These are phyloP conservation scores for Trametes sanguinea DNA, from an alignment of 768 basidiomycete genomes.

Conservation along the genomic window DNA sequence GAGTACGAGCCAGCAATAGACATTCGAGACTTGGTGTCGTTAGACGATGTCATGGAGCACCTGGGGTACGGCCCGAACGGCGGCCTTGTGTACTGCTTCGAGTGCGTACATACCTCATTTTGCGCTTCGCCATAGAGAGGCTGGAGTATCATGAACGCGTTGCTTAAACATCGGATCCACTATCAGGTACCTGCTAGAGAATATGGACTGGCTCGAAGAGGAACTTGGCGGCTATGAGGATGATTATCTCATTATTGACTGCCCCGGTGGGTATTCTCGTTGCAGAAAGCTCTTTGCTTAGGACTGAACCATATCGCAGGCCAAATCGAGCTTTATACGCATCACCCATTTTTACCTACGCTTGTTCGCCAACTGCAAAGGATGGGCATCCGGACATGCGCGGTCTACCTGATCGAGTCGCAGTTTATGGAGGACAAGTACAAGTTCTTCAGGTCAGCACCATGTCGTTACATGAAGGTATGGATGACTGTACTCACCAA, in stretches of 20 bases:
- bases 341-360: slow-evolving; percentile 93
- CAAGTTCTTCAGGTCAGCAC: slow-evolving; percentile 87
- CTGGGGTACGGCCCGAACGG: slow-evolving; percentile 96
- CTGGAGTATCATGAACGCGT: background rate
- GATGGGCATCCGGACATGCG: slow-evolving; percentile 84
- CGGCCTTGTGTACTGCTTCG: slow-evolving; percentile 96
- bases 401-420: slow-evolving; percentile 91
- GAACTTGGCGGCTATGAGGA: slow-evolving; percentile 93
- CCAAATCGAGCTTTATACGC: slow-evolving; percentile 98
- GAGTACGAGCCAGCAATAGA: slow-evolving; percentile 93
- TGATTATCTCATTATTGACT: slow-evolving; percentile 93
- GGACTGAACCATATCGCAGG: slow-evolving; percentile 39
- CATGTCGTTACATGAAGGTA: background rate
- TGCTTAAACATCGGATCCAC: background rate
- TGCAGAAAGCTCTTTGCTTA: background rate
- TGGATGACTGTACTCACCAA: background rate
- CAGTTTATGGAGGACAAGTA: slow-evolving; percentile 99
- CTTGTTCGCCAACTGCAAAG: slow-evolving; percentile 76
- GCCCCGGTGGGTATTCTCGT: slow-evolving; percentile 60
- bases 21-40: slow-evolving; percentile 87
- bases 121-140: background rate
- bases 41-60: slow-evolving; percentile 96
- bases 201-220: slow-evolving; percentile 98
- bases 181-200: slow-evolving; percentile 87
- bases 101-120: slow-evolving; percentile 63